Conservation (phyloP, 2,329 filamentous ascomycete species). For the Fusarium domesticum region DNA sequence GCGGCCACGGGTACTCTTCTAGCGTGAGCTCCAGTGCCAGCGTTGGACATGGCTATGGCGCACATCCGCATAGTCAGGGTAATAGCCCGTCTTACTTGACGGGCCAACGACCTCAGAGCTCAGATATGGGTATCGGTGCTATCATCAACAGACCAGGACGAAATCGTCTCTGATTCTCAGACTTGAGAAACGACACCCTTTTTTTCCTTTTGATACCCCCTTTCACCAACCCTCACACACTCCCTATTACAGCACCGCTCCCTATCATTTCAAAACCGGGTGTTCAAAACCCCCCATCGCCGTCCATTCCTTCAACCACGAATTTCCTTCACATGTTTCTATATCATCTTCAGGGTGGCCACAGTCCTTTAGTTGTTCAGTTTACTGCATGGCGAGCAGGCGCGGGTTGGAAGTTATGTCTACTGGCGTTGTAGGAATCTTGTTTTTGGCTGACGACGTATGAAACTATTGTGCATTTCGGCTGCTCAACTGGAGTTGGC, state of each 20-base stretch:
- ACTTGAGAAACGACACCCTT: not conserved
- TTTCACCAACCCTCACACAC: constrained; percentile 1
- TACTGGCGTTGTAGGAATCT: not conserved
- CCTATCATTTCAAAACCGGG: not conserved
- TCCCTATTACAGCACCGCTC: not conserved
- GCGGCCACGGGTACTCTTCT: constrained; percentile 49
- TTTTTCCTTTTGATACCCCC: not conserved
- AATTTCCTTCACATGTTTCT: constrained; percentile 8
- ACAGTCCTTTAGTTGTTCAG: constrained; percentile 9
- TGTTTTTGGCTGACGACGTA: not conserved
- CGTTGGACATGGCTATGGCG: constrained; percentile 34
- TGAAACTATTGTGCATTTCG: constrained; percentile 4
- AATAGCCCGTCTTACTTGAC: constrained; percentile 46
- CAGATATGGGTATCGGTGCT: constrained; percentile 60
- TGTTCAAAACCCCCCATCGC: constrained; percentile 8
- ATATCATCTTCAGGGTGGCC: constrained; percentile 5
- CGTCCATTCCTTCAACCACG: constrained; percentile 27
- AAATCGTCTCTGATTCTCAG: constrained; percentile 20
- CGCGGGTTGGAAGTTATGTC: constrained; percentile 1
- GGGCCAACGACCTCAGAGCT: constrained; percentile 49
- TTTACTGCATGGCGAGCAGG: constrained; percentile 22
- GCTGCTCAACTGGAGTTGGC: constrained; percentile 7
- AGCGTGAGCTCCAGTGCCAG: constrained; percentile 50
- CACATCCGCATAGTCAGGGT: constrained; percentile 34
- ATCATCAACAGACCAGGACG: constrained; percentile 53